A percentile compares a stretch with the other conserved stretches of the same genome.
phyloP scores from a whole-genome alignment of 1,284 basidiomycete species.

The Marasmius fiardii region DNA sequence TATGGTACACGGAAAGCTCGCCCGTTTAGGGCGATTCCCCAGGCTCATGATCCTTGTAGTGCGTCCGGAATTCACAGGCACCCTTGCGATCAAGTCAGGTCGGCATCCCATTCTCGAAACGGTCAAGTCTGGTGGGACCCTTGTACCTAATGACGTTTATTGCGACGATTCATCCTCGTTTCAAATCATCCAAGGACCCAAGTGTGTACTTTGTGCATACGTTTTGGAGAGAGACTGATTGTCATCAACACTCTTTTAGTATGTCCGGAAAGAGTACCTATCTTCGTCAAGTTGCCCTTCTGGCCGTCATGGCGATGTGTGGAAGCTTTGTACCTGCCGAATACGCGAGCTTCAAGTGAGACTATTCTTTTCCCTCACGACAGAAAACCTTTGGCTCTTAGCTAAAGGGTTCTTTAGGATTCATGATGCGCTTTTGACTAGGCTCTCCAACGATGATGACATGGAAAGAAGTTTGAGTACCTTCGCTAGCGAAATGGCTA shows the following conservation, averaged over 20 bases:
- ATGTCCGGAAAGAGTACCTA: conserved; percentile 96
- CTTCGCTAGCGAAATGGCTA: conserved; percentile 91
- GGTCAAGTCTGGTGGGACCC: conserved; percentile 61
- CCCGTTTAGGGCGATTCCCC: neutral
- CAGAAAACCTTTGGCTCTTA: neutral
- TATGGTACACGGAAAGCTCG: conserved; percentile 46
- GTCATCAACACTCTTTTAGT: conserved; percentile 33
- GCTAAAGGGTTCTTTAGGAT: conserved; percentile 39
- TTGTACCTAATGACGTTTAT: conserved; percentile 87
- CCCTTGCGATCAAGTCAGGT: conserved; percentile 82
- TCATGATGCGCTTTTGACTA: conserved; percentile 80
- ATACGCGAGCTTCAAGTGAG: conserved; percentile 79
- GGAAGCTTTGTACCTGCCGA: conserved; percentile 91
- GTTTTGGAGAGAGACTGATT: neutral
- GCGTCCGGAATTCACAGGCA: conserved; percentile 84
- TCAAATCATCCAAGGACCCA: conserved; percentile 86
- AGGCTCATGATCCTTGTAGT: conserved; percentile 39
- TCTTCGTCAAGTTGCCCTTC: conserved; percentile 80
- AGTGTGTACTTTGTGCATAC: conserved; percentile 51
- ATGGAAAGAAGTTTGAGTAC: conserved; percentile 88
- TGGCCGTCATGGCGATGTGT: conserved; percentile 83
- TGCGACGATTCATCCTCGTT: conserved; percentile 79
- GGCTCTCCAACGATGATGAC: conserved; percentile 91
- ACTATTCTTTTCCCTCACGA: conserved; percentile 11
- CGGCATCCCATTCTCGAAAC: conserved; percentile 85